Evolutionary conservation across 352 stramenopile genomes (phyloP).

Genomic region (Globisporangium cystogenes): DNA sequence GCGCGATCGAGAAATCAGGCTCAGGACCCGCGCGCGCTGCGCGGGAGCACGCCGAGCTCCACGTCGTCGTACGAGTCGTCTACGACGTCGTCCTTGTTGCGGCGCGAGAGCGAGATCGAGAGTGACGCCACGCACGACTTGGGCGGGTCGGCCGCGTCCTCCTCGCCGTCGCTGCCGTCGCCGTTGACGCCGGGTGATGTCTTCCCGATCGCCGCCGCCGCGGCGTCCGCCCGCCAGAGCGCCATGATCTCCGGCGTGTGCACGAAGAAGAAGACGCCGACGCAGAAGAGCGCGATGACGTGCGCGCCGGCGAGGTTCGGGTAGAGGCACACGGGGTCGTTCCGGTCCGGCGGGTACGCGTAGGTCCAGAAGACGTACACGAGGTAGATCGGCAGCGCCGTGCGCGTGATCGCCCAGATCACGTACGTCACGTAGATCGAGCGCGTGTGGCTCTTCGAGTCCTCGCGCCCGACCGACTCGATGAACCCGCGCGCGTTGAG

Average conservation of each 20-base stretch:
- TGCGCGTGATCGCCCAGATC: constrained; percentile 69
- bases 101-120: constrained; percentile 27
- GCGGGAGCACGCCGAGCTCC: constrained; percentile 47
- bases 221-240: constrained; percentile 18
- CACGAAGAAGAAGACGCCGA: constrained; percentile 79
- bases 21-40: constrained; percentile 29
- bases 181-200: constrained; percentile 9
- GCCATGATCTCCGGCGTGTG: constrained; percentile 68
- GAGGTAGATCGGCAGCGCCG: constrained; percentile 67
- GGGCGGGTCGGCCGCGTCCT: constrained; percentile 12
- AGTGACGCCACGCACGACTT: constrained; percentile 28
- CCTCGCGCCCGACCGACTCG: constrained; percentile 53
- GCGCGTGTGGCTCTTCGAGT: constrained; percentile 59
- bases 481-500: constrained; percentile 75
- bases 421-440: constrained; percentile 76
- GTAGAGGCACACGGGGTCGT: constrained; percentile 76
- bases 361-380: constrained; percentile 73
- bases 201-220: constrained; percentile 5
- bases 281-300: constrained; percentile 75
- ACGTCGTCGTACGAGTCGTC: constrained; percentile 64
- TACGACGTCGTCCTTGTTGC: constrained; percentile 30
- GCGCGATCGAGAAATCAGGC: background rate
- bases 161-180: constrained; percentile 17
- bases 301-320: constrained; percentile 70
- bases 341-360: constrained; percentile 59